These are phyloP conservation scores for Cladosporium velox DNA, from an alignment of 2,329 filamentous ascomycete species.

Conservation along the genomic window DNA sequence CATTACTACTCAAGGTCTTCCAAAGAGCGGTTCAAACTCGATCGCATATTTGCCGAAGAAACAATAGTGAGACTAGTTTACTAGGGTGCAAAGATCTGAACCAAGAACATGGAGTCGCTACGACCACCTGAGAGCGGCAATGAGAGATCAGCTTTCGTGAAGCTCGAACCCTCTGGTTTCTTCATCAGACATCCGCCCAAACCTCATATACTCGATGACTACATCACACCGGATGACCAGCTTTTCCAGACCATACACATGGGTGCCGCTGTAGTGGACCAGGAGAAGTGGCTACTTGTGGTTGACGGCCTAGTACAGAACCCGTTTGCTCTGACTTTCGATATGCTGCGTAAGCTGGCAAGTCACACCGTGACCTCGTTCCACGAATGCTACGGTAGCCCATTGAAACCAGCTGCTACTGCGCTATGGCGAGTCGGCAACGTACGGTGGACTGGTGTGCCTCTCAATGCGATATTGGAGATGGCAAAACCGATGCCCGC, in stretches of 20 bases:
- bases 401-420: constrained; percentile 34
- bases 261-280: constrained; percentile 36
- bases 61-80: neutral
- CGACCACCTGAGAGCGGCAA: neutral
- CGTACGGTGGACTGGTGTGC: constrained; percentile 40
- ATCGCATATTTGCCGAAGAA: neutral
- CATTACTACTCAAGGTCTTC: neutral
- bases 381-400: constrained; percentile 43
- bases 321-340: constrained; percentile 34
- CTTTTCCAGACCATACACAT: constrained; percentile 44
- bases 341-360: constrained; percentile 33
- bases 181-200: constrained; percentile 33
- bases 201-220: constrained; percentile 33
- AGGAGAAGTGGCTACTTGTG: constrained; percentile 33
- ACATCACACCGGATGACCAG: constrained; percentile 32
- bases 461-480: constrained; percentile 30
- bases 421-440: constrained; percentile 40
- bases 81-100: neutral
- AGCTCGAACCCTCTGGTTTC: constrained; percentile 23
- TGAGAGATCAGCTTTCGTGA: constrained; percentile 16
- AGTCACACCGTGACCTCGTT: constrained; percentile 33
- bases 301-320: constrained; percentile 37
- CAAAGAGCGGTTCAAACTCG: neutral
- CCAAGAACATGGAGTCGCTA: neutral
- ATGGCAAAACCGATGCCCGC: constrained; percentile 26